Percentiles rank a stretch among this genome's conserved stretches.
Conservation (phyloP, 2,329 filamentous ascomycete genomes). For the Colletotrichum camelliae region DNA sequence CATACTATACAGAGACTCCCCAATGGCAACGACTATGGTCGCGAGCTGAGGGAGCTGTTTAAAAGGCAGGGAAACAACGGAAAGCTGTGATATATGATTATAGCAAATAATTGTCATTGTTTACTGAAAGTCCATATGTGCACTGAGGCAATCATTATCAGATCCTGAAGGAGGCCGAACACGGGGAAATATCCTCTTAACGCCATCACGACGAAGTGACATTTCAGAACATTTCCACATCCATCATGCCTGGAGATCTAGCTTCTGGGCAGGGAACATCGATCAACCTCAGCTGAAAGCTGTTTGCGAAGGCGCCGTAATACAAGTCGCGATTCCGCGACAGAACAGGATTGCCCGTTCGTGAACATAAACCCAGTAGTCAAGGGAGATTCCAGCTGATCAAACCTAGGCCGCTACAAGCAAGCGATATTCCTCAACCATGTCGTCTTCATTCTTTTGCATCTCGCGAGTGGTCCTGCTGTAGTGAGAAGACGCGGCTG, state of each 20-base stretch:
- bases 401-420: not conserved
- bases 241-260: not conserved
- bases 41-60: not conserved
- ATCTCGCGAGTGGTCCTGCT: not conserved
- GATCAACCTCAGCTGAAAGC: not conserved
- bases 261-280: not conserved
- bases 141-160: not conserved
- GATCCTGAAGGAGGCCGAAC: not conserved
- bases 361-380: not conserved
- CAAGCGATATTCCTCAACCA: not conserved
- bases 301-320: not conserved
- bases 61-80: not conserved
- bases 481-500: not conserved
- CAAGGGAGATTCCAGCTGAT: not conserved
- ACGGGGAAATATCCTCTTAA: not conserved
- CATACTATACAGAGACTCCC: not conserved
- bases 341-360: not conserved
- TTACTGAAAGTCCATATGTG: not conserved
- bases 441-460: not conserved
- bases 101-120: not conserved
- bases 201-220: not conserved
- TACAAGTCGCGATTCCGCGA: not conserved
- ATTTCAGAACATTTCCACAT: not conserved
- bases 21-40: not conserved
- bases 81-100: not conserved